Base-by-base conservation (phyloP, 352 stramenopile species). In the Phytophthora chlamydospora region DNA sequence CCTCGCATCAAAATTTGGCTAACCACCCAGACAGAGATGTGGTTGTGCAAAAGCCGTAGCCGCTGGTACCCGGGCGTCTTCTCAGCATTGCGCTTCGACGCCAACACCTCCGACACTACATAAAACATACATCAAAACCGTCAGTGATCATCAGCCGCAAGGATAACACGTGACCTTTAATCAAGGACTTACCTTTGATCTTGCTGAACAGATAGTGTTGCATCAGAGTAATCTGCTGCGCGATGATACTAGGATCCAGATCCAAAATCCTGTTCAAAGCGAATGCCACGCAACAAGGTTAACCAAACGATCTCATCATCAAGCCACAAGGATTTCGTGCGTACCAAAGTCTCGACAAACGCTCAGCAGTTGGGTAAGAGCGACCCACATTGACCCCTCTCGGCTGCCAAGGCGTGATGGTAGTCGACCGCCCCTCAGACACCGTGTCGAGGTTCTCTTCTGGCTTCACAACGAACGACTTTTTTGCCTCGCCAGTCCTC, bases 201-300 rank as follows among this genome's bases (percentile, higher is more conserved):
- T 92, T 89, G 63, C 87, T 93, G 64, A 95, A 93, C 17, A 96
- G 69, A 54, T 91, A 96, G 58, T 96, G 88, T 51, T 96, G 83
- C 54, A 96, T 83, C 45, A 93, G 41, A 2, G 88, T 95, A 55
- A 96, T 90, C 62, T 96, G 88, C 31, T 93, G 83, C 1, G 88
- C 85, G 34, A 96, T 81, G 1, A 90, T 75, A 47, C 80, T 89
- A 12, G 82, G 76, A 42, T 96, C 80, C 39, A 96, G 58, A 56
- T 93, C 83, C 58, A 94, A 66, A 9, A 94, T 75, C 80, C 77
- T 91, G 43, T 14, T 11, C 3, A 24, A 58, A 66, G 47, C 51
- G 44, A 35, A 33, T n/a, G 13, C 44, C 17, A 66, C 54, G 10
- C 6, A 29, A 44, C 34, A 54, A 31, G 41, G 27, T 42, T 50